Base-by-base conservation (phyloP, 176 grass and related monocot genomes). In the Musa schizocarpa region DNA sequence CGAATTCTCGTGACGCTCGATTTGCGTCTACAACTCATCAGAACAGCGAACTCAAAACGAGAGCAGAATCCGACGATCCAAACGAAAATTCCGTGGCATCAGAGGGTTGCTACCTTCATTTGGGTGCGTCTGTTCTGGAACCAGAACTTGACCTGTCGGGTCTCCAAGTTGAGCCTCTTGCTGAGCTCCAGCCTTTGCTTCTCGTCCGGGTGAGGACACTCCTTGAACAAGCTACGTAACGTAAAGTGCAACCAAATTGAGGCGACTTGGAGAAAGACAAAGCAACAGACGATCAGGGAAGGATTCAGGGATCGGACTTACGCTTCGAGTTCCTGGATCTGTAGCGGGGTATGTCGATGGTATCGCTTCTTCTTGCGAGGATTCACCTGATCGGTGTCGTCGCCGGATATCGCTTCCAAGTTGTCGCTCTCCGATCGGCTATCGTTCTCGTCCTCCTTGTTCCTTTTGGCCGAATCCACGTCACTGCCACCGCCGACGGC, bases 291-390 rank as follows among this genome's bases (percentile, higher is more conserved):
- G 51, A 62, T 12, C 9, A 73, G 0, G 24, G 62, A 65, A 65
- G 16, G 17, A 70, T 51, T 13, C 12, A 17, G 17, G 55, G 11
- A 51, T 70, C 43, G 48, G 10, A 23, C 90, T 82, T 87, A 98
- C 94, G 79, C 84, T 77, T 98, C 94, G 65, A 98, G 94, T 29
- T 98, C 94, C 73, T 98, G 94, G 82, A 98, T 98, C 77, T 98
- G 94, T 80, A 93, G 94, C 71, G 94, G 94, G 9, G 94, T 98
- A 76, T 98, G 94, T 68, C 94, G 94, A 74, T 98, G 94, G 75
- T 98, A 98, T 23, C 94, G 79, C 76, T 90, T 98, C 80, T 93
- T 98, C 84, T 86, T 92, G 23, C 86, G 81, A 50, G 84, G 81
- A 84, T 88, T 92, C 74, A 61, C 87, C 0, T 81, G 89, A 74